These are phyloP conservation scores for Ulota crispa DNA, from an alignment of 225 moss, liverwort and hornwort genomes.

Conservation along the genomic window DNA sequence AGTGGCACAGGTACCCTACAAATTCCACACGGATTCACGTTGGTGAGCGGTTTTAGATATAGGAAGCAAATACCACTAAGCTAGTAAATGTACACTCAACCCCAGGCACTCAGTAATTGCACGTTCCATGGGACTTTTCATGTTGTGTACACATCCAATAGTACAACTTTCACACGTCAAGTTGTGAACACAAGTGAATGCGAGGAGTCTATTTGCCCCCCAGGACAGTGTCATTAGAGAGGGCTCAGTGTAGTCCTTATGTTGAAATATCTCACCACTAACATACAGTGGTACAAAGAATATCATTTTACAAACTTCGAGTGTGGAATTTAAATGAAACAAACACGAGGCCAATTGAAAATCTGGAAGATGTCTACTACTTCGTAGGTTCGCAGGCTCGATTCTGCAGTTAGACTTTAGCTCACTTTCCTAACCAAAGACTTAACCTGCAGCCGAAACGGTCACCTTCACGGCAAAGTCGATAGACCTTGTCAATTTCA, in stretches of 20 bases:
- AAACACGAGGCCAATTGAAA: conserved; percentile 4
- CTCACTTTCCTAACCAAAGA: not conserved
- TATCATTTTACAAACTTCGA: not conserved
- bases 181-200: not conserved
- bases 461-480: not conserved
- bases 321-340: not conserved
- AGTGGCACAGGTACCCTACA: conserved; percentile 81
- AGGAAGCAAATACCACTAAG: not conserved
- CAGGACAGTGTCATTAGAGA: not conserved
- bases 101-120: not conserved
- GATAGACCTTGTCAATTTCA: not conserved
- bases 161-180: not conserved
- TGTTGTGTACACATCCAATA: not conserved
- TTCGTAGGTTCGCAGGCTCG: not conserved
- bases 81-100: not conserved
- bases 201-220: not conserved
- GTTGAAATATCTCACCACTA: not conserved
- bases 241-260: not conserved
- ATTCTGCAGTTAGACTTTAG: not conserved
- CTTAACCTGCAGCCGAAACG: not conserved
- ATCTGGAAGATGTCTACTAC: not conserved
- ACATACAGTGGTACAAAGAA: not conserved
- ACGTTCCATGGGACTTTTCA: not conserved
- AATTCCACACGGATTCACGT: conserved; percentile 25
- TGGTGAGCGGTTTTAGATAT: conserved; percentile 5